phyloP scores from a whole-genome alignment of 768 basidiomycete species.

The Amanita subjunquillea region DNA sequence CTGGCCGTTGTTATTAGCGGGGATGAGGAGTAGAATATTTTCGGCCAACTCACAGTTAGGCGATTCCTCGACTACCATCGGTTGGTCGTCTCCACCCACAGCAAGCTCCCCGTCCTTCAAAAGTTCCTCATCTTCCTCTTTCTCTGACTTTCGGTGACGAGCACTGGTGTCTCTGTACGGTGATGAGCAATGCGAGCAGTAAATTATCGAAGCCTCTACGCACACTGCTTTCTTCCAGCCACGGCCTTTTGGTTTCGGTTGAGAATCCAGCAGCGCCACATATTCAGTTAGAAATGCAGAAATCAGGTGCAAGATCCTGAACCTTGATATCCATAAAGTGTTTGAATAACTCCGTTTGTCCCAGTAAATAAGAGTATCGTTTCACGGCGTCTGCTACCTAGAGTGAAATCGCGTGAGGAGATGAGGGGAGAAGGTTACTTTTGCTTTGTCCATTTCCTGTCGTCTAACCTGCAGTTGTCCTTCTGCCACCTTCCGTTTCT shows the following conservation, averaged over 20 bases:
- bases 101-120: too few relatives aligned
- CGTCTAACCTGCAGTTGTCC: constrained; percentile 60
- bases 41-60: too few relatives aligned
- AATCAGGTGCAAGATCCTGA: constrained; percentile 7
- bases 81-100: too few relatives aligned
- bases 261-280: constrained; percentile 78
- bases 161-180: too few relatives aligned
- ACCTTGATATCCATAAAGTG: constrained; percentile 98
- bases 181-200: too few relatives aligned
- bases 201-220: too few relatives aligned
- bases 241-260: constrained; percentile 78
- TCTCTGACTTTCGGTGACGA: too few relatives aligned
- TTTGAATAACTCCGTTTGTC: constrained; percentile 96
- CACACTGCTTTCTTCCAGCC: too few relatives aligned
- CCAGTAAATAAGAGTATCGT: constrained; percentile 93
- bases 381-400: constrained; percentile 92
- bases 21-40: too few relatives aligned
- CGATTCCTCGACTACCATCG: too few relatives aligned
- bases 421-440: constrained; percentile 30
- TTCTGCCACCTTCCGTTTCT: constrained; percentile 58
- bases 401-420: constrained; percentile 8
- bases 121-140: too few relatives aligned
- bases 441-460: constrained; percentile 83
- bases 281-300: constrained; percentile 45
- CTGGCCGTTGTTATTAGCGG: too few relatives aligned